Percentiles rank a stretch among this genome's conserved stretches.
phyloP scores from a whole-genome alignment of 2,329 filamentous ascomycete genomes.

The Colletotrichum ledebouriae region DNA sequence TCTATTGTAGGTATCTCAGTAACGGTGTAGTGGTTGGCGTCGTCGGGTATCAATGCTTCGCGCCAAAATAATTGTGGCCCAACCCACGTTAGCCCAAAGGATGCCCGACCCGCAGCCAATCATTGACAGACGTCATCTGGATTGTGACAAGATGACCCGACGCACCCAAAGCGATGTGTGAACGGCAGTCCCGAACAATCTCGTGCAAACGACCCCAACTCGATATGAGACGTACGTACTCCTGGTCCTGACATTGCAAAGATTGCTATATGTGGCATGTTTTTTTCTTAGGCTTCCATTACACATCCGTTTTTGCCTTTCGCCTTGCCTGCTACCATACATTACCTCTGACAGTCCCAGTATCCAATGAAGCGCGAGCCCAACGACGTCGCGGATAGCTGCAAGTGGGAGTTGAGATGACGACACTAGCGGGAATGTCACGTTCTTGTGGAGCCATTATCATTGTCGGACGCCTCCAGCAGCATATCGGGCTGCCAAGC shows the following conservation, averaged over 20 bases:
- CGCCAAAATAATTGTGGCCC: slow-evolving; percentile 52
- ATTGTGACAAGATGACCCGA: slow-evolving; percentile 28
- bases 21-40: slow-evolving; percentile 37
- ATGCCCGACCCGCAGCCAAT: slow-evolving; percentile 40
- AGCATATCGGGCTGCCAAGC: slow-evolving; percentile 22
- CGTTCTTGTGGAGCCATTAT: slow-evolving; percentile 26
- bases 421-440: slow-evolving; percentile 31
- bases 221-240: background rate
- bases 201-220: slow-evolving; percentile 7
- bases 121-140: slow-evolving; percentile 32
- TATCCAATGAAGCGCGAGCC: slow-evolving; percentile 11
- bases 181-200: background rate
- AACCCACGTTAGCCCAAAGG: slow-evolving; percentile 46
- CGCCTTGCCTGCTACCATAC: background rate
- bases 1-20: slow-evolving; percentile 11
- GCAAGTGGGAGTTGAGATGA: slow-evolving; percentile 37
- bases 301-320: background rate
- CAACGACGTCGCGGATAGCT: slow-evolving; percentile 13
- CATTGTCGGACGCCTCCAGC: background rate
- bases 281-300: slow-evolving; percentile 1
- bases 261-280: background rate
- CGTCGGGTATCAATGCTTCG: slow-evolving; percentile 57
- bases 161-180: slow-evolving; percentile 24
- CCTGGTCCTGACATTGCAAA: background rate
- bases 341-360: slow-evolving; percentile 15